Base-by-base conservation (phyloP, 192 early-diverging fungal genomes). In the Linnemannia elongata region DNA sequence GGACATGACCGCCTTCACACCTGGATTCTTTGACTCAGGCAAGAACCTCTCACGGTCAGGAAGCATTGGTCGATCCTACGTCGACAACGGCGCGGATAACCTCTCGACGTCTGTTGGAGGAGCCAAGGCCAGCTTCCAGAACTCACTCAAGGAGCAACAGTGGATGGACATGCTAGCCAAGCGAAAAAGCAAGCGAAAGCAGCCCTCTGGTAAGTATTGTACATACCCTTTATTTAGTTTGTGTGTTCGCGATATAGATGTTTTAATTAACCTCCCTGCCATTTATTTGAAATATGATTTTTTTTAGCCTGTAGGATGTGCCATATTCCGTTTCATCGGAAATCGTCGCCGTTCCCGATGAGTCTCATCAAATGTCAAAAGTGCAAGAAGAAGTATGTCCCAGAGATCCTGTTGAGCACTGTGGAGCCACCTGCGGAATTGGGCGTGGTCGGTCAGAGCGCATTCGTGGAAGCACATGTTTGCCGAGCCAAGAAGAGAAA, bases 401-500 rank as follows among this genome's bases (percentile, higher is more conserved):
- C 96, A 0, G 96, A 96, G 77, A 89, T 97, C 22, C 45, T 95
- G 15, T 82, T 97, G 55, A 90, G 90, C 45, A 96, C 96, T 10
- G 92, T 95, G 9, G 95, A 97, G 54, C 91, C 95, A 30, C 95
- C 95, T 39, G 80, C 91, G 18, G 95, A 96, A 74, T 80, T 97
- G 39, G 93, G 93, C 39, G 93, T 93, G 0, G 89, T 96, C 18
- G 90, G 94, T 20, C 93, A 93, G 41, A 90, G 91, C 33, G 89
- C 92, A 9, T 83, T 97, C 72, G 89, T 97, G 30, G 95, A 97
- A 81, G 96, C 95, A 8, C 94, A 95, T 69, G 95, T 93, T 18
- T 91, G 90, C 52, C 90, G 92, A 0, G 57, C 87, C 12, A 90
- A 92, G 44, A 88, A 88, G 82, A 79, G 85, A 42, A 89, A 90